Evolutionary conservation across 2,329 filamentous ascomycete species (phyloP).

Genomic region (Microthyrium microscopicum): DNA sequence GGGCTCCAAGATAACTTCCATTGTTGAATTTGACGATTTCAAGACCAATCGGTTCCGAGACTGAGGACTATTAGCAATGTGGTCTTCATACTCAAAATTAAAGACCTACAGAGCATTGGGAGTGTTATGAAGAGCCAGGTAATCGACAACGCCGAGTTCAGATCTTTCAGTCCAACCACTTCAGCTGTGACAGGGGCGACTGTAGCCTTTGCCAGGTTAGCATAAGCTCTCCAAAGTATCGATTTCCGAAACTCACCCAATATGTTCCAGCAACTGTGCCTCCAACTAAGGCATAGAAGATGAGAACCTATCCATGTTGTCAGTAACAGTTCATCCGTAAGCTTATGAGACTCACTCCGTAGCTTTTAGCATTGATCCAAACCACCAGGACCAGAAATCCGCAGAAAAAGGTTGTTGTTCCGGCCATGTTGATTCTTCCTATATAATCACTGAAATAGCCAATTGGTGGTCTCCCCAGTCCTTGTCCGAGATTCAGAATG

Average conservation of each 20-base stretch:
- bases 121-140: slow-evolving; percentile 56
- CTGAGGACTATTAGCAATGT: slow-evolving; percentile 12
- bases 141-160: slow-evolving; percentile 54
- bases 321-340: neutral
- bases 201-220: slow-evolving; percentile 21
- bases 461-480: slow-evolving; percentile 52
- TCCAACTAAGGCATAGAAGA: slow-evolving; percentile 52
- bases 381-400: slow-evolving; percentile 51
- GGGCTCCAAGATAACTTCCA: slow-evolving; percentile 39
- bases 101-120: slow-evolving; percentile 45
- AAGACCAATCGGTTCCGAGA: slow-evolving; percentile 38
- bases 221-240: neutral
- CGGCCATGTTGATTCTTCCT: slow-evolving; percentile 59
- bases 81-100: neutral
- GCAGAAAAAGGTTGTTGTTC: slow-evolving; percentile 44
- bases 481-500: slow-evolving; percentile 51
- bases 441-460: slow-evolving; percentile 55
- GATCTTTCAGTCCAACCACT: slow-evolving; percentile 51
- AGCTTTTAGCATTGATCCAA: slow-evolving; percentile 55
- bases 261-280: slow-evolving; percentile 55
- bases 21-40: slow-evolving; percentile 33
- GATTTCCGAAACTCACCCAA: slow-evolving; percentile 33
- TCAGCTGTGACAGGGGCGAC: slow-evolving; percentile 56
- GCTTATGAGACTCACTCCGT: slow-evolving; percentile 26
- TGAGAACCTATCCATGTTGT: slow-evolving; percentile 26